Evolutionary conservation across 106 monocot species (phyloP), one percentile per base, ranked within the genome.

Genomic region (Apostasia ramifera): DNA sequence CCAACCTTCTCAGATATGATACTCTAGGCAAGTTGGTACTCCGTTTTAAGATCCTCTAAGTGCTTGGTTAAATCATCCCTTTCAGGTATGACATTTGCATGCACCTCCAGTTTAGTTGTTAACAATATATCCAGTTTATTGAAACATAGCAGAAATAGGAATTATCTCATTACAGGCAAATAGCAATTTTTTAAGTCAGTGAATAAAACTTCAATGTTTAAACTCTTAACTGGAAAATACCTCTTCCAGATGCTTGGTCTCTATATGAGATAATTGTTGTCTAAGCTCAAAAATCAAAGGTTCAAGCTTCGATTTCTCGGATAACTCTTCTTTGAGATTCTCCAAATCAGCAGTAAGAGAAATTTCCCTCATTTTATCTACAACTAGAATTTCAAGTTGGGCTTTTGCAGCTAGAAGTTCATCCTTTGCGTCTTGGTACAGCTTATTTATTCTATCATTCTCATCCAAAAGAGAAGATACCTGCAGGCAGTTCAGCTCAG

Each of bases 391-490:
- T 67, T 84, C 88, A 72, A 95, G 53, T 72, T 79, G 81, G 47
- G 50, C 63, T 44, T 69, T 70, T 45, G 69, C 57, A 39, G 47
- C 69, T 62, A 86, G 73, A 43, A 85, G 76, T 63, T 91, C 91
- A 47, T 81, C 79, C 62, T 83, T 94, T 46, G 81, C 70, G 71
- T 72, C 67, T 76, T 86, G 71, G 63, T 86, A 81, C 63, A 71
- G 70, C 59, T 73, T 73, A 68, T 70, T 73, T 13, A 87, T 83
- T 37, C 50, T 65, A 66, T 73, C 72, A 61, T 88, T 83, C 72
- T 91, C 91, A 69, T 85, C 84, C 65, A 76, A 62, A 64, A 78
- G 59, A 76, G 88, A 80, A 39, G 69, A 74, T 66, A 95, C 82
- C 95, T 95, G 80, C 55, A 85, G 60, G 8, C 48, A 60, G 2